Evolutionary conservation across 2,329 filamentous ascomycete genomes (phyloP), one percentile per base, ranked within the genome.

Genomic region (Fusarium armeniacum): DNA sequence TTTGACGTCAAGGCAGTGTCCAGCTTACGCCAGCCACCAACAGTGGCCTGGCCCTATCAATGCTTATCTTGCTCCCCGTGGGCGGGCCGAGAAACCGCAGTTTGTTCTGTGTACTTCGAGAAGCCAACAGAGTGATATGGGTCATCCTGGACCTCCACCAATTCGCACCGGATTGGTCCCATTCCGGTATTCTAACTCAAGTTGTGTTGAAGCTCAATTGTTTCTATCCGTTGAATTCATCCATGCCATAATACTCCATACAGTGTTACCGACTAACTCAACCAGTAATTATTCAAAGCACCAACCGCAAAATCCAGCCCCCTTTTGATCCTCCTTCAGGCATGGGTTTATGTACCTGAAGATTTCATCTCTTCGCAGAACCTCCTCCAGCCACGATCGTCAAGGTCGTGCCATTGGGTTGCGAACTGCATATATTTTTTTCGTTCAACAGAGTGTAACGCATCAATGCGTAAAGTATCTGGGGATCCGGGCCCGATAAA

Each of bases 281-380:
- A 55, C 67, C 63, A 64, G 46, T 68, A 41, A 41, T 44, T 71
- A 54, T 49, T 51, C 51, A 67, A 64, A 69, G 44, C 65, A 58
- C 60, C 67, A 70, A 38, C 65, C 70, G 47, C 71, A 73, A 69
- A 68, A 57, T 41, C 64, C 71, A 62, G 36, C 65, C 69, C 71
- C 69, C 50, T 73, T 68, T 58, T 67, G 50, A 64, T 58, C 64
- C 56, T 59, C 54, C 35, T 53, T 40, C 40, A 61, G 49, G 47
- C 47, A 66, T 65, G 54, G 26, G 46, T 50, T 26, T 54, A 47
- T 56, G 24, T 58, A 50, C 64, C 69, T 41, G 35, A 20, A 50
- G 40, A 41, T 54, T 59, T 41, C 61, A 44, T 50, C 69, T 73
- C 33, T 61, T 24, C 18, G 28, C 30, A 44, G 51, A 49, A 63